Base-by-base conservation (phyloP, 441 rosid genomes). In the Aleurites moluccanus region DNA sequence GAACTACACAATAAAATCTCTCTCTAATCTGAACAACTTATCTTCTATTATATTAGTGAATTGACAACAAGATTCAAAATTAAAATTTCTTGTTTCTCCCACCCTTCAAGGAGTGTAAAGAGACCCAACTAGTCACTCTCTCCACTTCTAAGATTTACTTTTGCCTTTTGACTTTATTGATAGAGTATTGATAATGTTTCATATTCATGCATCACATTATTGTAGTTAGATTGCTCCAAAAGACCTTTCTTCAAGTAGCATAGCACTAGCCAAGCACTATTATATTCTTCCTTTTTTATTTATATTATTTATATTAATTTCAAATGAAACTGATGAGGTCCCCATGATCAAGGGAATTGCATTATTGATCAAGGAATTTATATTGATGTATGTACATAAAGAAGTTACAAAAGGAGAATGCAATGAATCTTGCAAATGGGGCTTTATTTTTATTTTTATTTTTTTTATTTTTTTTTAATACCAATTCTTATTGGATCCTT, bases 341-440 rank as follows among this genome's bases (percentile, higher is more conserved):
- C 69, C 70, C 57, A 52, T 42, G 73, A 62, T 53, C 56, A 20
- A 75, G 27, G 47, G 70, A 50, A 56, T 72, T 71, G 18, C 72
- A 53, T 25, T 62, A 57, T 9, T 70, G 57, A 18, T 64, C 7
- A 3, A 18, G 28, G 35, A 23, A 70, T 33, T 59, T 6, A 57
- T 6, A 20, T 30, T 69, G 61, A 53, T 68, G 25, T 27, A 64
- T 60, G 38, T 60, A 11, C 40, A 60, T 60, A 53, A 27, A 49
- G 72, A 47, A 63, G 60, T n/a, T 45, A 75, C 64, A 67, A 21
- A 35, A 64, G 74, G 68, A 77, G 57, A 63, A 78, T 81, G 67
- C 83, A 81, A 69, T 85, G 83, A 73, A 82, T 66, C 80, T 68
- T 77, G 10, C 13, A 23, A 78, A 23, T 61, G 78, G 76, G 42